Base-by-base conservation (phyloP, 1,284 basidiomycete genomes). In the Cryptococcus depauperatus region DNA sequence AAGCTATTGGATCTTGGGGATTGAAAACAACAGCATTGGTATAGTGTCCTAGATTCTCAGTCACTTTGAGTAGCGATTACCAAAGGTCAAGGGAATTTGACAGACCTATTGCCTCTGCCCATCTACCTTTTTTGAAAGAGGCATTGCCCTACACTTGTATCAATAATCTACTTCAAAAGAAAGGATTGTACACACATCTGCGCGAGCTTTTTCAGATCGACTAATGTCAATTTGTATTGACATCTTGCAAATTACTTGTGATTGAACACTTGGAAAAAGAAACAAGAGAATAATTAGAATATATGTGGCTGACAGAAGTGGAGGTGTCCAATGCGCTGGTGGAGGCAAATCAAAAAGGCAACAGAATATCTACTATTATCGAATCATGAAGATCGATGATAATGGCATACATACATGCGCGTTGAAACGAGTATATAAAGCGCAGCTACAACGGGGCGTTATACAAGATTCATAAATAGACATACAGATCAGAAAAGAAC, bases 91-190 rank as follows among this genome's bases (percentile, higher is more conserved):
- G 23, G 27, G 13, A 41, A 35, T 16, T 7, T n/a, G 27, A 51
- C 55, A 21, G 16, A 64, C 65, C 65, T 33, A 68, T 64, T 10
- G 65, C 62, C 41, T 65, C 64, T 2, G 51, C 44, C 68, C 68
- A 71, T 48, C 59, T 61, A 6, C 68, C 69, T 33, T 65, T 64
- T 32, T 68, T 67, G 57, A 67, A 71, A 23, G 58, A 35, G 4
- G 59, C 49, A 51, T 71, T 71, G 35, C 69, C 69, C 68, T 69
- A 28, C 22, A 19, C 23, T n/a, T 27, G 18, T 27, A 34, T 6
- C 3, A 14, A 22, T 21, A 18, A 9, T 19, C 19, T 18, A 46
- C 21, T 28, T 28, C 25, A n/a, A 11, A 29, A 21, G 11, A 13
- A 13, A 18, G 37, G 21, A 26, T 21, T 2, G 6, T 3, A 49